Evolutionary conservation across 2,329 filamentous ascomycete genomes (phyloP).

Genomic region (Hyphodiscus sp.): DNA sequence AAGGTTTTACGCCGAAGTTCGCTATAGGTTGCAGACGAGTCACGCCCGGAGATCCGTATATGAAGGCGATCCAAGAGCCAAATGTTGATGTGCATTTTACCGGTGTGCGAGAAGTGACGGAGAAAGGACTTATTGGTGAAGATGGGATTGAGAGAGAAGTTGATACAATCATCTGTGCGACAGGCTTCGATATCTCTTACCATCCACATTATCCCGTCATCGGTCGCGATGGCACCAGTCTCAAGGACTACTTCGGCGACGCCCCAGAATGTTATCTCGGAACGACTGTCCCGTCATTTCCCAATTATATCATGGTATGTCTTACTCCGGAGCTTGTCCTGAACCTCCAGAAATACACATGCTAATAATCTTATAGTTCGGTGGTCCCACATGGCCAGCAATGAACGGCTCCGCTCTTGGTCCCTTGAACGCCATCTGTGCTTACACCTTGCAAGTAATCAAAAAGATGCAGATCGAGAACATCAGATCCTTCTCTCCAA

Average conservation of each 20-base stretch:
- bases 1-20: slow-evolving; percentile 33
- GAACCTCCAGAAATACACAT: no score
- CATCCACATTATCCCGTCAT: neutral
- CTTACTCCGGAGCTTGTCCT: no score
- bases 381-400: no score
- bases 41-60: slow-evolving; percentile 31
- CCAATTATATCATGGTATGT: no score
- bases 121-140: slow-evolving; percentile 34
- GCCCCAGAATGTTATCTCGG: no score
- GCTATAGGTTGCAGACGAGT: slow-evolving; percentile 36
- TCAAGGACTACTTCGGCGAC: neutral
- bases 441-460: no score
- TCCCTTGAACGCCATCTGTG: no score
- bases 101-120: slow-evolving; percentile 35
- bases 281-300: no score
- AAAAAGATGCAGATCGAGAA: no score
- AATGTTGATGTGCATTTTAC: slow-evolving; percentile 45
- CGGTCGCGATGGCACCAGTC: neutral
- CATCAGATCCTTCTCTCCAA: no score
- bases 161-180: slow-evolving; percentile 31
- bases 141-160: slow-evolving; percentile 25
- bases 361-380: no score
- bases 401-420: no score
- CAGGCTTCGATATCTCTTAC: slow-evolving; percentile 7
- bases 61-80: slow-evolving; percentile 34